Conservation (phyloP, 2,329 filamentous ascomycete species). For the Coniella vitis region DNA sequence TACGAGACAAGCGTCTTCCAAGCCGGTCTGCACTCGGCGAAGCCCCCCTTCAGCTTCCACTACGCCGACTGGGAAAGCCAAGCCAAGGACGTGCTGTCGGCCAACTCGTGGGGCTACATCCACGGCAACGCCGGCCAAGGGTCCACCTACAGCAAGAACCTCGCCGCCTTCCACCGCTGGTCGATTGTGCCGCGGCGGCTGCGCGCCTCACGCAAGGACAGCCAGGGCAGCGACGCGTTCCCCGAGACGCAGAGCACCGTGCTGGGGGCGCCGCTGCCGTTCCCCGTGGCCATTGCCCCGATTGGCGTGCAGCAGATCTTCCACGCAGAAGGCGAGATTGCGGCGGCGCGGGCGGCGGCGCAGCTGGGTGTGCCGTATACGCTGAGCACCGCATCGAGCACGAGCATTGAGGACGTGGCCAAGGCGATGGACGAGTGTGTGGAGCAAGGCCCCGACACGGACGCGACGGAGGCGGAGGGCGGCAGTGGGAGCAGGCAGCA, state of each 20-base stretch:
- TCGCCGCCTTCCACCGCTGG: conserved; percentile 13
- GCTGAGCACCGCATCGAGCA: conserved; percentile 55
- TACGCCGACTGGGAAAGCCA: conserved; percentile 11
- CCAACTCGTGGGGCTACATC: conserved; percentile 17
- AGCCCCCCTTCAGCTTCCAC: conserved; percentile 13
- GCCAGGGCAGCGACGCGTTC: conserved; percentile 1
- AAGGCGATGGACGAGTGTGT: conserved; percentile 23
- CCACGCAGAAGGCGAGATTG: conserved; percentile 58
- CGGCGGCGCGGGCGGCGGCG: conserved; percentile 46
- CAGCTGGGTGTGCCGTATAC: conserved; percentile 49
- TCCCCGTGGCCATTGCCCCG: conserved; percentile 58
- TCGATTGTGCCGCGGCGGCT: conserved; percentile 12
- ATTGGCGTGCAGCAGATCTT: conserved; percentile 58
- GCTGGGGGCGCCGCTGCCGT: conserved; percentile 42
- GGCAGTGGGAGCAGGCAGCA: background rate
- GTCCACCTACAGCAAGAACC: conserved; percentile 13
- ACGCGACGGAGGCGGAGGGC: background rate
- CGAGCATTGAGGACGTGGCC: conserved; percentile 45
- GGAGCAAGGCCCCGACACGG: background rate
- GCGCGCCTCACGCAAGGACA: conserved; percentile 3
- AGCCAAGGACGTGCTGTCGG: conserved; percentile 10
- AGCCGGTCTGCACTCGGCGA: conserved; percentile 9
- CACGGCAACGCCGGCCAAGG: conserved; percentile 12
- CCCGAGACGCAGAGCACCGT: conserved; percentile 40
- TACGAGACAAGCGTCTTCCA: conserved; percentile 10